Percentiles rank a stretch among this genome's conserved stretches.
Conservation (phyloP, 2,329 filamentous ascomycete genomes). For the Aspergillus fijiensis region DNA sequence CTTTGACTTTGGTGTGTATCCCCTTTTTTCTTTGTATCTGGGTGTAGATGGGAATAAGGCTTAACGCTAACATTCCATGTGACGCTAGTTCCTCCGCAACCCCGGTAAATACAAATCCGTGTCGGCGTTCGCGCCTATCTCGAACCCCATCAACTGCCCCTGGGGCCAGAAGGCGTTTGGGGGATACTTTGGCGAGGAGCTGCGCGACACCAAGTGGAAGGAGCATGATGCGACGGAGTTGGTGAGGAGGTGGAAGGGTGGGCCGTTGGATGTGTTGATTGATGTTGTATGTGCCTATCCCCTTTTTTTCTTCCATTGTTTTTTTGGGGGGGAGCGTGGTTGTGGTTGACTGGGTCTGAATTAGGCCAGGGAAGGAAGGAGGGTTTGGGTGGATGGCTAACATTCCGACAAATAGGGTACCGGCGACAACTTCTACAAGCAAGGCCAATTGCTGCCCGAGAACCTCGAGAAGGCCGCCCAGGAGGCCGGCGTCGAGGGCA, state of each 20-base stretch:
- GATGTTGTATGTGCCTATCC: constrained; percentile 67
- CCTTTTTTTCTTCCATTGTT: background rate
- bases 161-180: constrained; percentile 96
- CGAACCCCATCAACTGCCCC: constrained; percentile 79
- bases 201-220: constrained; percentile 69
- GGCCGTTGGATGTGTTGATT: constrained; percentile 72
- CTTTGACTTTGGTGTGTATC: constrained; percentile 67
- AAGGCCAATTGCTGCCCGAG: constrained; percentile 87
- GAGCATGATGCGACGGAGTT: constrained; percentile 91
- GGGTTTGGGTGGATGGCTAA: no score
- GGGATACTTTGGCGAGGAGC: constrained; percentile 81
- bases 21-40: background rate
- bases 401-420: constrained; percentile 61
- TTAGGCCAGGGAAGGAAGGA: no score
- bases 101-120: constrained; percentile 86
- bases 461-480: constrained; percentile 81
- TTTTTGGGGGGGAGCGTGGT: background rate
- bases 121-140: constrained; percentile 85
- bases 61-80: constrained; percentile 1
- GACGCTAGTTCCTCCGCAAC: constrained; percentile 73
- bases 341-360: no score
- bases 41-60: background rate
- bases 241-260: constrained; percentile 68
- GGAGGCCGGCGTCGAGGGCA: constrained; percentile 68
- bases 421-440: constrained; percentile 94